Conservation (phyloP, 345 rosid genomes). For the Bruguiera parviflora region DNA sequence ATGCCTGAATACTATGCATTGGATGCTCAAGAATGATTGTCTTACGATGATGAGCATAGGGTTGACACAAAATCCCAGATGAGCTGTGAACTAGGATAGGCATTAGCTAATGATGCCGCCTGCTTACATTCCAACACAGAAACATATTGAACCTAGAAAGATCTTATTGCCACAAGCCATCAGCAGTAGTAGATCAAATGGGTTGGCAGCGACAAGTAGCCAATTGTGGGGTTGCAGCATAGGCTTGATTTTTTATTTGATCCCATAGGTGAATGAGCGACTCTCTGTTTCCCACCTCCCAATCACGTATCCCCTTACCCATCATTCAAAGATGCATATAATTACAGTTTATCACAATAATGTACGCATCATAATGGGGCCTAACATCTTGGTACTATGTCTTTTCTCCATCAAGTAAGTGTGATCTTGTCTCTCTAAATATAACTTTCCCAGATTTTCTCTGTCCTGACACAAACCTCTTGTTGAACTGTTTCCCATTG, state of each 20-base stretch:
- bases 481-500: no score
- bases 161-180: neutral
- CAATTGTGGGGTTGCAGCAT: neutral
- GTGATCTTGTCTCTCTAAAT: slow-evolving; percentile 4
- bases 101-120: no score
- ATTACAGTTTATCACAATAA: neutral
- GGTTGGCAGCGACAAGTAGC: neutral
- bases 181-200: neutral
- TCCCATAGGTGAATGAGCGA: neutral
- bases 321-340: slow-evolving; percentile 9
- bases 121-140: no score
- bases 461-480: neutral
- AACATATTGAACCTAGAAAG: neutral
- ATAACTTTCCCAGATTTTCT: neutral
- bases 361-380: neutral
- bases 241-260: neutral
- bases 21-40: no score
- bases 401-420: neutral
- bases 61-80: no score
- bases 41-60: no score
- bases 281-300: slow-evolving; percentile 13
- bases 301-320: slow-evolving; percentile 16
- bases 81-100: no score
- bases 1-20: no score
- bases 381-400: neutral